Evolutionary conservation across 257 asterid species (phyloP).

Genomic region (Nicotiana benthamiana): DNA sequence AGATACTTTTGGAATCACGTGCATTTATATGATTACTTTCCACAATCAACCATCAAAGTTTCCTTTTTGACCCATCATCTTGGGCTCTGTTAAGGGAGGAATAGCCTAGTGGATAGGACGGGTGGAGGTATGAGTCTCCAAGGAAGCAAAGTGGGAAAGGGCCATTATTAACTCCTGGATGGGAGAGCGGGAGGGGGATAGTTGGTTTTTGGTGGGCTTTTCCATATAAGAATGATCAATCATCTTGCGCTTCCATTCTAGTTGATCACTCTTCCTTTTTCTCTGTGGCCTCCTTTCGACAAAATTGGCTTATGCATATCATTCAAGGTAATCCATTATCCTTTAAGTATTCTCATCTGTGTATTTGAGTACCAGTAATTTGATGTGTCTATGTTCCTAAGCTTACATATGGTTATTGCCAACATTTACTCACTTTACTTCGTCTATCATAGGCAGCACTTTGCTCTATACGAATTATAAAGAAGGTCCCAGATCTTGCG

Average conservation of each 20-base stretch:
- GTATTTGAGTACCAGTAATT: background rate
- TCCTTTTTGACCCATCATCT: background rate
- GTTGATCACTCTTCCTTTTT: background rate
- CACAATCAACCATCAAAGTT: background rate
- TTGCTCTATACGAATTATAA: slow-evolving; percentile 88
- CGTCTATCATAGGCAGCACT: slow-evolving; percentile 66
- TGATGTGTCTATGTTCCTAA: background rate
- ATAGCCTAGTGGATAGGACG: background rate
- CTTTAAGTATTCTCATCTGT: background rate
- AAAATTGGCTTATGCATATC: background rate
- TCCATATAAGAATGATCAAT: background rate
- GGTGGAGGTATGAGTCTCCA: background rate
- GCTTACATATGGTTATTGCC: background rate
- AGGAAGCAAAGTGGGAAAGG: background rate
- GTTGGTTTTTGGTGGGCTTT: background rate
- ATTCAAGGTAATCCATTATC: background rate
- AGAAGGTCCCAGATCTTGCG: slow-evolving; percentile 95
- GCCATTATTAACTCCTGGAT: background rate
- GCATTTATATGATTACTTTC: background rate
- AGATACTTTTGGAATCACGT: background rate
- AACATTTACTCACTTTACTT: slow-evolving; percentile 11
- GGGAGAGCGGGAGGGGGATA: background rate
- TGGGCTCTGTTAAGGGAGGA: background rate
- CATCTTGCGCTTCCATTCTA: background rate
- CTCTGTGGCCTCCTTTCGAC: background rate